Conservation (phyloP, 306 rosid species). For the Sophora flavescens region DNA sequence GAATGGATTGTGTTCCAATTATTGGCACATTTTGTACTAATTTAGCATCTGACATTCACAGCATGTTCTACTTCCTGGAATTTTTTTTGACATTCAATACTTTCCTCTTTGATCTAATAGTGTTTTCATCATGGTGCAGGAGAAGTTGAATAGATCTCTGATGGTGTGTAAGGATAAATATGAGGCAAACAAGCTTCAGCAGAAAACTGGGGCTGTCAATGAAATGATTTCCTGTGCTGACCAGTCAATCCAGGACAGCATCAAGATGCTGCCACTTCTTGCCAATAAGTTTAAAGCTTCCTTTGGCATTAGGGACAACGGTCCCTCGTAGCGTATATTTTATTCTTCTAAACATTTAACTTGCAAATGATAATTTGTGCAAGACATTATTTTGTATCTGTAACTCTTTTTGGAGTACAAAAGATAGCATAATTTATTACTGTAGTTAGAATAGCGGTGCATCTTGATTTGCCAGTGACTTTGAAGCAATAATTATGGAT, state of each 20-base stretch:
- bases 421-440: not conserved
- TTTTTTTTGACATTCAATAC: not conserved
- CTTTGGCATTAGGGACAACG: slow-evolving; percentile 51
- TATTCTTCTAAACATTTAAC: slow-evolving; percentile 7
- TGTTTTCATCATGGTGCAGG: slow-evolving; percentile 62
- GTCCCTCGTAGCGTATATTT: slow-evolving; percentile 28
- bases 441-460: not conserved
- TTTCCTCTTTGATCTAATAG: slow-evolving; percentile 30
- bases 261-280: slow-evolving; percentile 70
- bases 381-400: slow-evolving; percentile 14
- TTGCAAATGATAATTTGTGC: slow-evolving; percentile 34
- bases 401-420: slow-evolving; percentile 13
- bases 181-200: slow-evolving; percentile 81
- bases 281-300: slow-evolving; percentile 70
- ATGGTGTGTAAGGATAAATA: slow-evolving; percentile 96
- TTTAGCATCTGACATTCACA: not conserved
- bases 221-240: slow-evolving; percentile 85
- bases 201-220: slow-evolving; percentile 56
- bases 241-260: slow-evolving; percentile 73
- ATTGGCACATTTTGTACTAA: not conserved
- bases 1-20: not conserved
- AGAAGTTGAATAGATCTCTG: slow-evolving; percentile 80
- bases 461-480: slow-evolving; percentile 31
- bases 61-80: slow-evolving; percentile 25
- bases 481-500: not conserved